Conservation (phyloP, 306 rosid genomes). For the Trichosanthes cucumerina region DNA sequence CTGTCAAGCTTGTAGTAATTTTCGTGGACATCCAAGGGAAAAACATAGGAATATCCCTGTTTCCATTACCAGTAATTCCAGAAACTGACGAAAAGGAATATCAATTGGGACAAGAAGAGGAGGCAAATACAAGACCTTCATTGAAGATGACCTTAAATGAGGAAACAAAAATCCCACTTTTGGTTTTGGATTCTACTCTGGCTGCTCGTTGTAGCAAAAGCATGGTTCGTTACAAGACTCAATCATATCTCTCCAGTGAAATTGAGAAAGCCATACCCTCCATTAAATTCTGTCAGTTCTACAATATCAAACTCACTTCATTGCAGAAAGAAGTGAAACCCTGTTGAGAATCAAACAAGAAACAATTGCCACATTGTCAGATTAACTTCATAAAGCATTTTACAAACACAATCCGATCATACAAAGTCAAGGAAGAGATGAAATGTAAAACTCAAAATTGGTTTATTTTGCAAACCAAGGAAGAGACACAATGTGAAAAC, state of each 20-base stretch:
- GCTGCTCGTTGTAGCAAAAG: constrained; percentile 1
- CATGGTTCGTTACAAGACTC: constrained; percentile 1
- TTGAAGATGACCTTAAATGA: not conserved
- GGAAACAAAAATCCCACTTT: not conserved
- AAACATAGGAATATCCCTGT: not conserved
- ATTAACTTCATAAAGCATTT: not conserved
- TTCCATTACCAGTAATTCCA: not conserved
- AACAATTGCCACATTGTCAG: not conserved
- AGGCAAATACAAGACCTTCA: constrained; percentile 3
- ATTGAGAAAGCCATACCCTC: not conserved
- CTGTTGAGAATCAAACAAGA: not conserved
- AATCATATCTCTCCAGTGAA: not conserved
- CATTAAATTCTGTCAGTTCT: not conserved
- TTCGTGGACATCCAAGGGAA: not conserved
- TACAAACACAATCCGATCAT: not conserved
- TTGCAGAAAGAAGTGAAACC: not conserved
- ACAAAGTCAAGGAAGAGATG: not conserved
- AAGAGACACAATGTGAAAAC: too few species aligned
- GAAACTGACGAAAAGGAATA: not conserved
- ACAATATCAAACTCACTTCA: not conserved
- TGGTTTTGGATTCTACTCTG: constrained; percentile 5
- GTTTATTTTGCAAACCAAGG: too few species aligned
- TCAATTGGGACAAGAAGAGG: not conserved
- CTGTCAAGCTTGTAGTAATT: not conserved
- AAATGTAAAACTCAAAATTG: too few species aligned